A percentile compares a stretch with the other conserved stretches of the same genome.
Evolutionary conservation across 2,329 filamentous ascomycete species (phyloP).

Genomic region (Colletotrichum theobromicola): DNA sequence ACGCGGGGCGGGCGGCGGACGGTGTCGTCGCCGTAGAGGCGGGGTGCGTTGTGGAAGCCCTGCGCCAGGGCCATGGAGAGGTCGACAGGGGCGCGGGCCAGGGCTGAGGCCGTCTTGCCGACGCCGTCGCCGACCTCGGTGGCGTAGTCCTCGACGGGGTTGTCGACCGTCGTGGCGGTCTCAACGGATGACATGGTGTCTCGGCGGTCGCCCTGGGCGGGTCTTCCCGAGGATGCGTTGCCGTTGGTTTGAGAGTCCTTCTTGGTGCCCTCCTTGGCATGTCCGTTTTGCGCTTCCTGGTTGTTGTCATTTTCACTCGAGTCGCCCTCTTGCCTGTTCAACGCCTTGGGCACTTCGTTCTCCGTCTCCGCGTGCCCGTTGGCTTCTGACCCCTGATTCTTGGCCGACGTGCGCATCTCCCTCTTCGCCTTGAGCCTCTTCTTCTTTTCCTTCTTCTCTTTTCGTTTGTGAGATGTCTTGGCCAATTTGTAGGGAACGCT

Average conservation of each 20-base stretch:
- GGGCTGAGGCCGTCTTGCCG: slow-evolving; percentile 53
- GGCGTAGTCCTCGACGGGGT: slow-evolving; percentile 45
- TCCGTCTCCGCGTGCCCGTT: slow-evolving; percentile 21
- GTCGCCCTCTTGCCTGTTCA: not conserved
- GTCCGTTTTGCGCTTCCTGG: not conserved
- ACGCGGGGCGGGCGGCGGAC: slow-evolving; percentile 68
- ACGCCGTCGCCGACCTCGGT: slow-evolving; percentile 58
- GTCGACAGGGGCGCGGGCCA: slow-evolving; percentile 64
- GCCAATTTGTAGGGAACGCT: slow-evolving; percentile 67
- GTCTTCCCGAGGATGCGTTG: not conserved
- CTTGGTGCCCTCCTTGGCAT: not conserved
- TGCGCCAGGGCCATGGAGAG: slow-evolving; percentile 67
- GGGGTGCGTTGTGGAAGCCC: slow-evolving; percentile 74
- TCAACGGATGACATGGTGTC: slow-evolving; percentile 24
- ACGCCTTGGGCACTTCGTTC: not conserved
- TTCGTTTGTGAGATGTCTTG: slow-evolving; percentile 60
- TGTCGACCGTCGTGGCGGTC: slow-evolving; percentile 25
- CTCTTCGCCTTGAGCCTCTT: slow-evolving; percentile 43
- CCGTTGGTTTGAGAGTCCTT: not conserved
- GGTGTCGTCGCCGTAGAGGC: slow-evolving; percentile 73
- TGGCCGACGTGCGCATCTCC: slow-evolving; percentile 23
- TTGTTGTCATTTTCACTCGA: not conserved
- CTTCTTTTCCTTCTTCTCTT: slow-evolving; percentile 55
- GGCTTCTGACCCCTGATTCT: not conserved
- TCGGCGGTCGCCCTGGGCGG: not conserved